Base-by-base conservation (phyloP, 2,329 filamentous ascomycete genomes). In the Trichoderma aggressivum region DNA sequence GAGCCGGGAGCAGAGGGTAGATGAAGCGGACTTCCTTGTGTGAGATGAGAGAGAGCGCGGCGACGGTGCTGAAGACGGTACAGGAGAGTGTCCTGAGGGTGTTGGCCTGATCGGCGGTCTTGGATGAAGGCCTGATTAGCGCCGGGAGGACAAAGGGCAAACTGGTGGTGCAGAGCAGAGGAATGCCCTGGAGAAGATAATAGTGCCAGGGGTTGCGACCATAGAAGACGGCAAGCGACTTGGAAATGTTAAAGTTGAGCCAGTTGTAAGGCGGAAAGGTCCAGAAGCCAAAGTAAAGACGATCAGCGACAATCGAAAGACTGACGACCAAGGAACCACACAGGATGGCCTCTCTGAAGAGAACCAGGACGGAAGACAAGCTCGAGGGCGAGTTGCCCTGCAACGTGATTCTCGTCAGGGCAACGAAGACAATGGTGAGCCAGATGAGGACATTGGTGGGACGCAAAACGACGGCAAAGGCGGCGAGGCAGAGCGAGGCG, bases 11-110 rank as follows among this genome's bases (percentile, higher is more conserved):
- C 21, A 99, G 87, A 1, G 96, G 95, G 77, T 97, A 97, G 75
- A 98, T 92, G 84, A 99, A 99, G 77, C 96, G 93, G 76, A 97
- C 93, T 85, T 99, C 96, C 80, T 99, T 99, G 83, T 99, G 96
- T 1, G 94, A 90, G 75, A 98, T 92, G 60, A 92, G 78, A 1
- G 93, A 97, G 39, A 98, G 86, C 2, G 85, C 80, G 1, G 82
- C 79, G 11, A 92, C 82, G 71, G 91, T 92, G 34, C 88, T 80
- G 69, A 90, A 73, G 55, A 91, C 85, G 8, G 88, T 84, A 34
- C 85, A 84, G 11, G 89, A 85, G 10, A 94, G 82, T 43, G 73
- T 82, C 78, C 66, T 73, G 78, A 80, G 79, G 67, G 75, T 76
- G 24, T 80, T 81, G 11, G 78, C 74, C 72, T 83, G 77, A 28